These are phyloP conservation scores for Fonsecaea erecta DNA, from an alignment of 2,329 filamentous ascomycete genomes.

Conservation along the genomic window DNA sequence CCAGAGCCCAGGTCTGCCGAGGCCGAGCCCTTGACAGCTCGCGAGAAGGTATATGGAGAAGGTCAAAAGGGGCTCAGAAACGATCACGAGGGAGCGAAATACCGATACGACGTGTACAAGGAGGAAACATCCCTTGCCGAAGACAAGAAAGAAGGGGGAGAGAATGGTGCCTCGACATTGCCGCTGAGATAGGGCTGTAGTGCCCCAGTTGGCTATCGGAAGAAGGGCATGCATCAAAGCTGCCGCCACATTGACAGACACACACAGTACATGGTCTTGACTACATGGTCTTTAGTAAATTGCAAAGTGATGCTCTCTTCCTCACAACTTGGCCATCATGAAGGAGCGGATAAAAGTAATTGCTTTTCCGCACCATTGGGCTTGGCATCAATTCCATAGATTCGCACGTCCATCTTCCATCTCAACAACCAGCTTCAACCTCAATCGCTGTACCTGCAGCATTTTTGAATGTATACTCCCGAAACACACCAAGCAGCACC, in stretches of 20 bases:
- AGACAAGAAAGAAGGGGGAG: constrained; percentile 15
- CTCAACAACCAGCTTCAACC: not conserved
- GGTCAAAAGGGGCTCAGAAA: constrained; percentile 61
- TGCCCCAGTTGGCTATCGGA: too few species aligned
- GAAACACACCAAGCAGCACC: not conserved
- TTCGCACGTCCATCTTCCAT: not conserved
- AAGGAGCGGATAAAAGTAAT: not conserved
- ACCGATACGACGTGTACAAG: constrained; percentile 66
- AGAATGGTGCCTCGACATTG: constrained; percentile 6
- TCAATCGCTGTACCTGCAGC: not conserved
- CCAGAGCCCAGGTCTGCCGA: constrained; percentile 26
- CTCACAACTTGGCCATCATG: too few species aligned
- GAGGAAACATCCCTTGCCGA: constrained; percentile 51
- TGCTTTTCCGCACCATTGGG: not conserved
- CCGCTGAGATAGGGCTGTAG: constrained; percentile 9
- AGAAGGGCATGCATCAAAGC: too few species aligned
- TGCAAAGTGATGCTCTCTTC: not conserved
- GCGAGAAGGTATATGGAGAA: constrained; percentile 66
- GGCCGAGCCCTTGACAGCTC: constrained; percentile 53
- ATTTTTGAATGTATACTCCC: not conserved
- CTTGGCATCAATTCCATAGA: not conserved
- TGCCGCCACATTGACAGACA: too few species aligned
- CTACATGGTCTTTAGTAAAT: not conserved
- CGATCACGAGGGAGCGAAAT: constrained; percentile 64
- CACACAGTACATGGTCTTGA: too few species aligned